Conservation (phyloP, 2,329 filamentous ascomycete species). For the Endothia cerciana region DNA sequence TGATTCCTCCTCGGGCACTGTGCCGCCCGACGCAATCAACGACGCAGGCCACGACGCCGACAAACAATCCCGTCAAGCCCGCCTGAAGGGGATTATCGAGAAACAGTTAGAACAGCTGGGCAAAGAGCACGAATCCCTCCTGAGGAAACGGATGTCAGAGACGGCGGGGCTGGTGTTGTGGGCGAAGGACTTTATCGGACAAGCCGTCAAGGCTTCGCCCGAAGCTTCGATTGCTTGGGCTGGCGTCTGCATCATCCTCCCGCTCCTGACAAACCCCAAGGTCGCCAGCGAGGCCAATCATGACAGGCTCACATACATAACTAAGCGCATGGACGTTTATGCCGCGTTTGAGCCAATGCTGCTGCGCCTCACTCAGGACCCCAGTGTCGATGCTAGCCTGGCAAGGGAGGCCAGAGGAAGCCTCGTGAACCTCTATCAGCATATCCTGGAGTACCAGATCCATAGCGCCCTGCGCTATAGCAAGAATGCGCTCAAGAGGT, state of each 20-base stretch:
- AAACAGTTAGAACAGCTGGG: not conserved
- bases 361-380: not conserved
- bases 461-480: not conserved
- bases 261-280: constrained; percentile 39
- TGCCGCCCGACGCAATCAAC: not conserved
- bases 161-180: constrained; percentile 31
- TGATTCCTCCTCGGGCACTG: not conserved
- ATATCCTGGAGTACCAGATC: not conserved
- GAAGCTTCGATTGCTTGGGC: constrained; percentile 40
- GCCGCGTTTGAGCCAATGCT: constrained; percentile 34
- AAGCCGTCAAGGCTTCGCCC: constrained; percentile 38
- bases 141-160: constrained; percentile 14
- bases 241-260: constrained; percentile 43
- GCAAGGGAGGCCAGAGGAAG: not conserved
- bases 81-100: not conserved
- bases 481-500: not conserved
- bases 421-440: not conserved
- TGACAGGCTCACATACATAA: constrained; percentile 41
- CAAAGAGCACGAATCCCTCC: not conserved
- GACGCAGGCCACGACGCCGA: not conserved
- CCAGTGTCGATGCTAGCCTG: not conserved
- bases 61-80: not conserved
- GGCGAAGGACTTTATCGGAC: constrained; percentile 34
- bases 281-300: constrained; percentile 37
- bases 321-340: constrained; percentile 40